Conservation (phyloP, 1,284 basidiomycete species). For the Chalciporus piperatoides region DNA sequence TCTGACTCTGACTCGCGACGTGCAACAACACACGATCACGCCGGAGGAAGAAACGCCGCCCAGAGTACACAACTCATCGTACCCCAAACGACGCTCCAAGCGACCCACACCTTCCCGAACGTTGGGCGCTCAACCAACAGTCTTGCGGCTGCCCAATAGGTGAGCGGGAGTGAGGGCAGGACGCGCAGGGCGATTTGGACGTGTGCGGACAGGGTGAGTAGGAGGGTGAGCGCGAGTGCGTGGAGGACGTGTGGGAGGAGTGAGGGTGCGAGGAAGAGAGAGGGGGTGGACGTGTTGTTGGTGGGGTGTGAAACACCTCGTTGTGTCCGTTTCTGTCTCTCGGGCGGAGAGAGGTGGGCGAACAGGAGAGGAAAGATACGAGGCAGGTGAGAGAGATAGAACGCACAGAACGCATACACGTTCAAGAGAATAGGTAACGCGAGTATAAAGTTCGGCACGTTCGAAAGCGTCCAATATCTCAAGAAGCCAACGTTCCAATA, state of each 20-base stretch:
- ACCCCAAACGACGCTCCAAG: conserved; percentile 79
- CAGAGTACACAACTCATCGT: conserved; percentile 73
- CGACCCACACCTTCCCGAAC: conserved; percentile 56
- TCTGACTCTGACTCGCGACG: too few species aligned
- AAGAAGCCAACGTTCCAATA: conserved; percentile 92
- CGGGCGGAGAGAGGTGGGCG: neutral
- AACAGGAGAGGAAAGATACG: conserved; percentile 17
- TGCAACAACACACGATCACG: conserved; percentile 42
- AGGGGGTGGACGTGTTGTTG: neutral
- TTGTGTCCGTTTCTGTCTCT: neutral
- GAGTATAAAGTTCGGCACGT: conserved; percentile 87
- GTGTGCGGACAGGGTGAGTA: conserved; percentile 80
- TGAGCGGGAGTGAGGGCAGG: conserved; percentile 72
- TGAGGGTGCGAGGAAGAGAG: conserved; percentile 35
- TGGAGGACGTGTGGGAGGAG: conserved; percentile 68
- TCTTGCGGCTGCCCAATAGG: conserved; percentile 82
- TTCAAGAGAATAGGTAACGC: conserved; percentile 64
- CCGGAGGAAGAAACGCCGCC: conserved; percentile 87
- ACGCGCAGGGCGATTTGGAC: conserved; percentile 88
- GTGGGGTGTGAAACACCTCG: neutral
- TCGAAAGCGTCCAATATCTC: conserved; percentile 80
- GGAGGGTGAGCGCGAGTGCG: conserved; percentile 52
- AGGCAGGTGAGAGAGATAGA: conserved; percentile 32
- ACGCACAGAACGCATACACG: conserved; percentile 43
- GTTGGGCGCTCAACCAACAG: conserved; percentile 48